These are phyloP conservation scores for Lactarius akahatsu DNA, from an alignment of 768 basidiomycete genomes.

Conservation along the genomic window DNA sequence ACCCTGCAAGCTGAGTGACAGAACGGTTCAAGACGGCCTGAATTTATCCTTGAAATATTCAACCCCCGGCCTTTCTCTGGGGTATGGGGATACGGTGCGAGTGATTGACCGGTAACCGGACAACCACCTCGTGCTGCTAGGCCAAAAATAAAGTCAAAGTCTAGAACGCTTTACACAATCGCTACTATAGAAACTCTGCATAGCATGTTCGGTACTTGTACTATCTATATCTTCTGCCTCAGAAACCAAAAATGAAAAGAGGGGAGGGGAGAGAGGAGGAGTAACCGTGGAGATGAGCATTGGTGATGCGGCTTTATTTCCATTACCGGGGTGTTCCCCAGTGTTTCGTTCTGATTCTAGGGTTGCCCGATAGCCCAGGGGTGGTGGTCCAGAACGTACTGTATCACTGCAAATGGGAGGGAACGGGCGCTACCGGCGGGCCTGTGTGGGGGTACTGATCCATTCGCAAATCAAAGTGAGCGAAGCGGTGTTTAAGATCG, in stretches of 20 bases:
- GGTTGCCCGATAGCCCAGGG: not conserved
- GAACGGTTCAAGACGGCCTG: not conserved
- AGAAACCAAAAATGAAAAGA: not conserved
- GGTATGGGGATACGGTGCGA: not conserved
- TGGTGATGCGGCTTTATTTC: not conserved
- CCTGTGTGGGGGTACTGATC: not conserved
- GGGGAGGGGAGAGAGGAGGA: not conserved
- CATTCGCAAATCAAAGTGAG: not conserved
- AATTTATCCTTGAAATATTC: not conserved
- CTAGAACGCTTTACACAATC: not conserved
- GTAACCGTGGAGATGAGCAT: conserved; percentile 1
- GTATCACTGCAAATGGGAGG: not conserved
- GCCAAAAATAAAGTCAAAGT: not conserved
- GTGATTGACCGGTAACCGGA: not conserved
- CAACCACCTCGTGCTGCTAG: not conserved
- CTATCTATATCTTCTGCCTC: not conserved
- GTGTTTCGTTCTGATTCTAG: conserved; percentile 2
- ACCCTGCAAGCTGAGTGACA: not conserved
- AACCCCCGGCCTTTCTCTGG: not conserved
- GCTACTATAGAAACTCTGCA: not conserved
- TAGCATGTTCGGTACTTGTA: not conserved
- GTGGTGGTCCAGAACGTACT: not conserved
- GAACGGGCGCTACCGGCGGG: not conserved
- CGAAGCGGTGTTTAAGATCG: not conserved
- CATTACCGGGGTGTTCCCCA: not conserved